Percentiles rank a stretch among this genome's conserved stretches.
These are phyloP conservation scores for Mycena galopus DNA, from an alignment of 768 basidiomycete species.

Conservation along the genomic window DNA sequence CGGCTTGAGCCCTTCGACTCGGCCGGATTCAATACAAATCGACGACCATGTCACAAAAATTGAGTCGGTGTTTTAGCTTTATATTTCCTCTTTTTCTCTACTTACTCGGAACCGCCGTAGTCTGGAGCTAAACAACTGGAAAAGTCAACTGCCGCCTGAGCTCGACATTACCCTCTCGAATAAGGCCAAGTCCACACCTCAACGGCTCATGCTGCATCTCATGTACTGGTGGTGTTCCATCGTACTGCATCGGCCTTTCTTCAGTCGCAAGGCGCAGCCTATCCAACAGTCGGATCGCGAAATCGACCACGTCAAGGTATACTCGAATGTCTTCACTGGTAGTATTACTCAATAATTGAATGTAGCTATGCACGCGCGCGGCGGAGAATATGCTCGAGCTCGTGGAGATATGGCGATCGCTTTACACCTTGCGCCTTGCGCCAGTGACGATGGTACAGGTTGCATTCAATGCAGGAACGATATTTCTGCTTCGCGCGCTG, in stretches of 20 bases:
- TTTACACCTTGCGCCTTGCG: slow-evolving; percentile 52
- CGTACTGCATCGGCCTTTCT: slow-evolving; percentile 52
- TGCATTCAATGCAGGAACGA: slow-evolving; percentile 54
- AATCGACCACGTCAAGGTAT: slow-evolving; percentile 36
- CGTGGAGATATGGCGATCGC: slow-evolving; percentile 47
- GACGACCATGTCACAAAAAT: slow-evolving; percentile 37
- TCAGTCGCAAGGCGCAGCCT: slow-evolving; percentile 22
- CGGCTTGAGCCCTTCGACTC: slow-evolving; percentile 11
- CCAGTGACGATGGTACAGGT: slow-evolving; percentile 53
- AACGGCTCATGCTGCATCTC: slow-evolving; percentile 51
- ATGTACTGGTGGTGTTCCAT: slow-evolving; percentile 53
- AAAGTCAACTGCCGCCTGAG: slow-evolving; percentile 41
- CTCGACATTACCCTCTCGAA: slow-evolving; percentile 46
- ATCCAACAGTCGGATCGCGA: slow-evolving; percentile 9
- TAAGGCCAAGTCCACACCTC: slow-evolving; percentile 43
- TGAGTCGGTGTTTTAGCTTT: slow-evolving; percentile 27
- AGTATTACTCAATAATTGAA: neutral
- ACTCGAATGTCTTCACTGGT: neutral
- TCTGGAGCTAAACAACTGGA: slow-evolving; percentile 40
- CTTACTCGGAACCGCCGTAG: slow-evolving; percentile 14
- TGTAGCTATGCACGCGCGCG: slow-evolving; percentile 49
- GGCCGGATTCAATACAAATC: neutral
- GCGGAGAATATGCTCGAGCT: slow-evolving; percentile 42
- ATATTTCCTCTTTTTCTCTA: neutral
- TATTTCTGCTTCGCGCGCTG: slow-evolving; percentile 52